These are phyloP conservation scores for Phytophthora nicotianae DNA, from an alignment of 352 stramenopile species.

Conservation along the genomic window DNA sequence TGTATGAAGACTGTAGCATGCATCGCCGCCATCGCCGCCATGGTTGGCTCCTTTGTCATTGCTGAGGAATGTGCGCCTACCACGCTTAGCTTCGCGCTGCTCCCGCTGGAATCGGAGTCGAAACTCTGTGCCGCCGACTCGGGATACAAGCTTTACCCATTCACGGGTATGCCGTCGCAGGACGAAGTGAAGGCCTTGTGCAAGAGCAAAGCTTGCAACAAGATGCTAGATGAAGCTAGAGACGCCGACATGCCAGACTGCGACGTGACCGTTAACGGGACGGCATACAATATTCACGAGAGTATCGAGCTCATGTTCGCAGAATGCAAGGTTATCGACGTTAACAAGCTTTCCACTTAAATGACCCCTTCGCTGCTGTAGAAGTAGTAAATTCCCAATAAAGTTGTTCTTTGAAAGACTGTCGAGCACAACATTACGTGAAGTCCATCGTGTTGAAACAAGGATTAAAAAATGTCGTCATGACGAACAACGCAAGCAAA, in stretches of 20 bases:
- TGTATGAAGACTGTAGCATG: constrained; percentile 46
- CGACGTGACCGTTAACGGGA: constrained; percentile 34
- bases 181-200: constrained; percentile 35
- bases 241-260: constrained; percentile 38
- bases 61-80: constrained; percentile 36
- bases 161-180: constrained; percentile 37
- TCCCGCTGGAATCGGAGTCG: constrained; percentile 38
- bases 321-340: constrained; percentile 27
- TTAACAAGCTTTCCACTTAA: constrained; percentile 29
- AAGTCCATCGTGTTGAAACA: too few relatives aligned
- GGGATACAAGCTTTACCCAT: constrained; percentile 44
- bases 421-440: not conserved
- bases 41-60: constrained; percentile 11
- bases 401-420: too few relatives aligned
- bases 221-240: constrained; percentile 32
- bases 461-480: not conserved
- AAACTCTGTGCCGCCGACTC: constrained; percentile 29
- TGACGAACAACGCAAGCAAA: not conserved
- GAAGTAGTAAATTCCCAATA: too few relatives aligned
- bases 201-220: constrained; percentile 34
- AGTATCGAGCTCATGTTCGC: constrained; percentile 36
- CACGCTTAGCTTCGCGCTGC: constrained; percentile 38
- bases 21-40: constrained; percentile 23
- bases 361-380: too few relatives aligned
- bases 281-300: constrained; percentile 42